Base-by-base conservation (phyloP, 2,329 filamentous ascomycete genomes). In the Paecilomyces variotii region DNA sequence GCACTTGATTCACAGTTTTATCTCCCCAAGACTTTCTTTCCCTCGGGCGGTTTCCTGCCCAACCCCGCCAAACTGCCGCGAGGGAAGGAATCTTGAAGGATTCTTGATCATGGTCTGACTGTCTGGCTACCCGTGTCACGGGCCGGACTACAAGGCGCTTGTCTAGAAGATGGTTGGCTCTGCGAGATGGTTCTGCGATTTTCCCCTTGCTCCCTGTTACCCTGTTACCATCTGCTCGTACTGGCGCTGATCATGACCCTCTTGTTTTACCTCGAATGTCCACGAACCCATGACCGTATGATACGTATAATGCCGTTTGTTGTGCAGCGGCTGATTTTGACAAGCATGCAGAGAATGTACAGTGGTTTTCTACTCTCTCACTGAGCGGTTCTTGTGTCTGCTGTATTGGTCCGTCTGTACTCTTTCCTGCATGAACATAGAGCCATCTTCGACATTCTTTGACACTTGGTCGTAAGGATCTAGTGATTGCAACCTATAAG, bases 231-330 rank as follows among this genome's bases (percentile, higher is more conserved):
- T 49, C 54, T 55, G 30, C 12, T 56, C n/a, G 57, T 45, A 10
- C 27, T 57, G 19, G 26, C 11, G 39, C 24, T 45, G 51, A 53
- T 57, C 35, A 57, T 57, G 56, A 60, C 34, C 28, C 25, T 57
- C 62, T 57, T 53, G 63, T 60, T 58, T 57, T 63, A 45, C 39
- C 39, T 45, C 7, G 59, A 60, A 66, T 63, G 60, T 67, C 65
- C 60, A 68, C 59, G 65, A 68, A 66, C 50, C 67, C 63, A 72
- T 68, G 70, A 70, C 67, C 69, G 64, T 65, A 68, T 70, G 68
- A 72, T 72, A 72, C 65, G 70, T 70, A 71, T 72, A 70, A 62
- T 61, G 61, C 64, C 64, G 60, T 54, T 61, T 45, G 56, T 60
- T 26, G 24, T 52, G 50, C n/a, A 24, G n/a, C 50, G 50, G 50